Base-by-base conservation (phyloP, 768 basidiomycete species). In the Mycena metata region DNA sequence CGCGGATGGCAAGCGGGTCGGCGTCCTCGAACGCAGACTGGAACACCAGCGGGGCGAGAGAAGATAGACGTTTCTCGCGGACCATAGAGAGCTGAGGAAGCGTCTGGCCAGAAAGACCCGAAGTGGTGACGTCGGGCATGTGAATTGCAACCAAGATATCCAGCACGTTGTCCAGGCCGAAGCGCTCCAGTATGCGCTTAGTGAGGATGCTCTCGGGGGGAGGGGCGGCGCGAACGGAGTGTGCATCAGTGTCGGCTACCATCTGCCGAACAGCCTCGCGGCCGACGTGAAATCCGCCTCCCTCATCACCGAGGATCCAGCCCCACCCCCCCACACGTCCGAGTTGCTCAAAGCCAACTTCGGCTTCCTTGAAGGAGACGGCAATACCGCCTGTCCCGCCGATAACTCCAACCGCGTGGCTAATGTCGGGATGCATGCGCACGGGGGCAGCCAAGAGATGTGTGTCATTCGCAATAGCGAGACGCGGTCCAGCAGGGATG, bases 291-390 rank as follows among this genome's bases (percentile, higher is more conserved):
- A 87, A 95, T 13, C 94, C 94, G 23, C 92, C 89, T 13, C 94
- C 94, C 76, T 95, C 93, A 75, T 95, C 93, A 9, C 93, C 92
- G 13, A 94, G 82, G 21, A 94, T 89, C 91, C 92, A 94, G 0
- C 93, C 93, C 91, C 91, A 94, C 1, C 93, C 93, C 5, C 93
- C 93, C 35, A 88, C 84, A 9, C 93, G 85, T 1, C 89, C 91
- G 46, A 93, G 84, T 72, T 93, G 89, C 54, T 86, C 75, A 23
- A 92, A 81, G 10, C 79, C 80, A 13, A 75, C 79, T 6, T 77
- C 77, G 0, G 72, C 78, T 49, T 85, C 82, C 57, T 79, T 80
- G 79, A 93, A 94, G 61, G 88, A 87, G 17, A 91, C 90, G 39
- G 90, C 86, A 72, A 89, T 93, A 13, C 91, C 89, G 3, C 95